Evolutionary conservation across 805 yeast genomes (phyloP).

Genomic region (Brettanomyces nanus): DNA sequence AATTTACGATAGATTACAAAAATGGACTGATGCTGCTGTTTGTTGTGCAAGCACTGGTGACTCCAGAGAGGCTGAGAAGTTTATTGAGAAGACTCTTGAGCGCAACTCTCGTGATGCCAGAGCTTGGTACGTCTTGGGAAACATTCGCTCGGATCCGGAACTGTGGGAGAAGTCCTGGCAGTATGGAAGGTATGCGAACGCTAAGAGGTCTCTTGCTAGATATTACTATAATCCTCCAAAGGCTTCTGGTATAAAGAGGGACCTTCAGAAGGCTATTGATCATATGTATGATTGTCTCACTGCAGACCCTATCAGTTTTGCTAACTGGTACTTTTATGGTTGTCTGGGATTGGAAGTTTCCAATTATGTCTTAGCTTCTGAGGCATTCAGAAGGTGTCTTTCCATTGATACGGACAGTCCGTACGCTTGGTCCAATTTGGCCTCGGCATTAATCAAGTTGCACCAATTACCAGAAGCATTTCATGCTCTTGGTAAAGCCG

Average conservation of each 20-base stretch:
- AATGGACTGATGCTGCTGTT: constrained; percentile 78
- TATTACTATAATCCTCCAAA: constrained; percentile 62
- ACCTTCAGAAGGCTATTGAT: constrained; percentile 45
- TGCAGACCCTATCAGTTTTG: constrained; percentile 64
- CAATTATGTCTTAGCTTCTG: constrained; percentile 72
- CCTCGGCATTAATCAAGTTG: constrained; percentile 62
- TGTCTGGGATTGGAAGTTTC: constrained; percentile 73
- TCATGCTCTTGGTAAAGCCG: constrained; percentile 75
- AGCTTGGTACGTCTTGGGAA: constrained; percentile 79
- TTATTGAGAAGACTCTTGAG: constrained; percentile 46
- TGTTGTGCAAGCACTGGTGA: constrained; percentile 85
- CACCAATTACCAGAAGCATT: constrained; percentile 72
- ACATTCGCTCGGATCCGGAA: constrained; percentile 64
- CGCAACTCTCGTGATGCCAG: constrained; percentile 69
- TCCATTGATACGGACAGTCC: constrained; percentile 74
- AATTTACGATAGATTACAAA: constrained; percentile 69
- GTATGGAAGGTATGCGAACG: constrained; percentile 70
- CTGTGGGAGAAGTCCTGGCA: constrained; percentile 88
- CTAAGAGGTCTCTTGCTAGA: constrained; percentile 75
- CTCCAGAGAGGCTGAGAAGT: constrained; percentile 52
- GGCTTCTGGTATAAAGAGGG: constrained; percentile 40
- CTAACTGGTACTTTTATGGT: constrained; percentile 90
- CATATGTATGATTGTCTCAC: constrained; percentile 71
- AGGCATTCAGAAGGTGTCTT: constrained; percentile 88
- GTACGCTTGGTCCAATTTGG: constrained; percentile 86